Evolutionary conservation across 805 yeast genomes (phyloP), one percentile per base, ranked within the genome.

Genomic region (Candida morakotiae): DNA sequence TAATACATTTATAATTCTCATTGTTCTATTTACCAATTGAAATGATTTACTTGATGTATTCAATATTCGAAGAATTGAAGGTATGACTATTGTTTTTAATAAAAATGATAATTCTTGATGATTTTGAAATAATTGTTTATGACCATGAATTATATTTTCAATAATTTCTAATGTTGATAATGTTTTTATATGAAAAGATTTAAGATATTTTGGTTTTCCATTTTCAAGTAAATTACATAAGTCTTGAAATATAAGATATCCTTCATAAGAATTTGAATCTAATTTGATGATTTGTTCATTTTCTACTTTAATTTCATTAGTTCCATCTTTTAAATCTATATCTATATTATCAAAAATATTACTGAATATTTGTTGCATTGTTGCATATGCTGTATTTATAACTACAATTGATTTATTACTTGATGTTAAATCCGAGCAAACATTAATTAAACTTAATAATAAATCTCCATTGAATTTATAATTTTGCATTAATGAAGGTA

Each of bases 301-400:
- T 39, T 77, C 82, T 3, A 71, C 52, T 2, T 65, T 57, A 0
- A 45, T 49, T 20, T 37, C 29, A 17, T 35, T 23, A 18, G 38
- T 21, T 24, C 31, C 32, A 10, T 35, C 34, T 3, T 23, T 13
- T 9, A 23, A 30, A 10, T 66, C 73, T 13, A 34, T 29, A 6
- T 68, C 75, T 32, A 78, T 71, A 52, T 77, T 71, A 39, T 91
- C 98, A 56, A 83, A 91, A 0, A 88, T 74, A 21, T 83, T 77
- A 25, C 83, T 77, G 31, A 88, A 72, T 29, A 93, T 62, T 55
- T 93, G 98, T 44, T 88, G 94, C 31, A 88, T 71, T 3, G 98
- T 87, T 2, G 98, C 98, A 34, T 87, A 80, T 0, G 98, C 96
- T 0, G 98, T 86, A 50, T 88, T 89, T 10, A 78, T 71, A 4